phyloP scores from a whole-genome alignment of 2,329 filamentous ascomycete genomes.

The Exophiala lecanii-corni region DNA sequence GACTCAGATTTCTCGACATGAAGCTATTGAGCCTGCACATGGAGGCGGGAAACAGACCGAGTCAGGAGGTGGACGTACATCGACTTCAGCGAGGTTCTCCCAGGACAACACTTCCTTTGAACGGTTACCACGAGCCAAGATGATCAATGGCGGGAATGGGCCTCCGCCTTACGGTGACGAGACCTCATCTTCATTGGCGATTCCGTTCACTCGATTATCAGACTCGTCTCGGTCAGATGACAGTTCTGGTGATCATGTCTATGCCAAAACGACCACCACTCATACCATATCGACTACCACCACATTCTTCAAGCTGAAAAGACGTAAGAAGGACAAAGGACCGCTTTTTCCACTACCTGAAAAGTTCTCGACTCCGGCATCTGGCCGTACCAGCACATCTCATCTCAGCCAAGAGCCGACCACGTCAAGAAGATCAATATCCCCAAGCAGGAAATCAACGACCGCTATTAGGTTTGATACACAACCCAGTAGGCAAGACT shows the following conservation, averaged over 20 bases:
- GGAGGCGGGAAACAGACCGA: constrained; percentile 6
- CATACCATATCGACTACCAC: constrained; percentile 62
- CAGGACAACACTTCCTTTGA: constrained; percentile 17
- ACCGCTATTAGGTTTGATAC: constrained; percentile 22
- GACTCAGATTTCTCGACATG: constrained; percentile 11
- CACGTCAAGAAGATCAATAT: constrained; percentile 33
- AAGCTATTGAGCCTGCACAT: constrained; percentile 26
- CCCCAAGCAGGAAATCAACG: constrained; percentile 25
- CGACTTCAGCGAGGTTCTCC: background rate
- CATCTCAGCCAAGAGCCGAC: constrained; percentile 38
- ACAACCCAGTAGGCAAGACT: constrained; percentile 24
- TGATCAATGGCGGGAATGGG: constrained; percentile 40
- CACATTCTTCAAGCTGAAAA: constrained; percentile 73
- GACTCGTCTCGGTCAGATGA: constrained; percentile 89
- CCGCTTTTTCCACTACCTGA: constrained; percentile 86
- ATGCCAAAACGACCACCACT: constrained; percentile 58
- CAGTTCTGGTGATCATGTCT: constrained; percentile 66
- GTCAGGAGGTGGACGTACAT: constrained; percentile 3
- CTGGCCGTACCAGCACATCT: constrained; percentile 31
- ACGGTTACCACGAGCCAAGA: constrained; percentile 12
- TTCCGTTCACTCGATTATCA: constrained; percentile 63
- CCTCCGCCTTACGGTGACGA: constrained; percentile 61
- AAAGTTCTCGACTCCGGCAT: constrained; percentile 53
- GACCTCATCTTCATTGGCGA: constrained; percentile 56
- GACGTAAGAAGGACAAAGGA: constrained; percentile 67